Percentiles rank a stretch among this genome's conserved stretches.
Evolutionary conservation across 2,329 filamentous ascomycete species (phyloP).

Genomic region (Iodosphaeria phyllophila): DNA sequence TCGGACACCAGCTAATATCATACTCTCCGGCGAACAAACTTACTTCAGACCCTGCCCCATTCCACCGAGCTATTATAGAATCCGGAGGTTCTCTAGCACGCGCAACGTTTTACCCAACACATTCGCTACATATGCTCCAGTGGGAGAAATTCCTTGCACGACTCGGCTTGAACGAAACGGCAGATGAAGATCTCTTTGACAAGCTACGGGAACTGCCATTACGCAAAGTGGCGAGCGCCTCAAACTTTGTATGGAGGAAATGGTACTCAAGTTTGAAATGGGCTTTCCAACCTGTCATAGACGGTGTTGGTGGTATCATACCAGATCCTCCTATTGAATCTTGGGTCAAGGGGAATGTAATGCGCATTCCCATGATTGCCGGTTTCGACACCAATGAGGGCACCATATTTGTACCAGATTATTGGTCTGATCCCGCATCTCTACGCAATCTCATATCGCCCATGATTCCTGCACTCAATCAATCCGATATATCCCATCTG

Average conservation of each 20-base stretch:
- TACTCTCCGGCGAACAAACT: constrained; percentile 18
- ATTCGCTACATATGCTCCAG: constrained; percentile 37
- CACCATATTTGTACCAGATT: constrained; percentile 37
- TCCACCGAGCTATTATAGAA: constrained; percentile 35
- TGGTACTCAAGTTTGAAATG: constrained; percentile 28
- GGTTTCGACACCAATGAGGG: constrained; percentile 58
- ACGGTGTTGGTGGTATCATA: constrained; percentile 34
- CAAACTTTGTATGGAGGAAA: constrained; percentile 21
- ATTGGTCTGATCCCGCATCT: constrained; percentile 24
- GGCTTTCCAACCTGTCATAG: constrained; percentile 54
- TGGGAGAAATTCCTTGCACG: constrained; percentile 33
- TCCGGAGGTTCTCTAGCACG: constrained; percentile 37
- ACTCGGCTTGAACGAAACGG: constrained; percentile 26
- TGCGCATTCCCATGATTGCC: constrained; percentile 44
- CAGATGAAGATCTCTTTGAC: constrained; percentile 30
- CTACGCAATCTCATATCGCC: constrained; percentile 41
- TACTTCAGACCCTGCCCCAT: constrained; percentile 18
- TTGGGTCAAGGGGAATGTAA: constrained; percentile 32
- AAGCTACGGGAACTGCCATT: constrained; percentile 26
- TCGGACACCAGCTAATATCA: constrained; percentile 48
- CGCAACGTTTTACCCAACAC: constrained; percentile 29
- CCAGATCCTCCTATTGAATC: constrained; percentile 35
- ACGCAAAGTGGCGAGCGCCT: constrained; percentile 19
- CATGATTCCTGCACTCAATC: constrained; percentile 37
- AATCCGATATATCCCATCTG: constrained; percentile 32